Conservation (phyloP, 2,329 filamentous ascomycete genomes). For the Pezicula carpinea region DNA sequence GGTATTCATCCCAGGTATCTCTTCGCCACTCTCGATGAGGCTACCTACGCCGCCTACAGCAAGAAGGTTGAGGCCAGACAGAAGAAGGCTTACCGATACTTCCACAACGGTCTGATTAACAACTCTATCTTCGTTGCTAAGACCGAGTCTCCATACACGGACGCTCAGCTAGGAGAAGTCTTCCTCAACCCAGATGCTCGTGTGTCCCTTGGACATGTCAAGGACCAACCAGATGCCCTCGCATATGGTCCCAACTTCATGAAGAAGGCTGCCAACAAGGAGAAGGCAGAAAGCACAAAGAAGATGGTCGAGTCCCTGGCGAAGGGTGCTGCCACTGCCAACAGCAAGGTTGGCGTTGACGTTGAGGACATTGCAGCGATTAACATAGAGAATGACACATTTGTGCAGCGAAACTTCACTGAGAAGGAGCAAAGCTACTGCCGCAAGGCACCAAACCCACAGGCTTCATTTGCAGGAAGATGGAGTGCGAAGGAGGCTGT, state of each 20-base stretch:
- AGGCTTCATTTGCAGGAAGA: constrained; percentile 87
- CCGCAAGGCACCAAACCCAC: constrained; percentile 69
- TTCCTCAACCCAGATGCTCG: constrained; percentile 93
- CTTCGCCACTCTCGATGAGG: constrained; percentile 86
- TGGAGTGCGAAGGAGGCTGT: constrained; percentile 99
- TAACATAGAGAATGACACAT: constrained; percentile 91
- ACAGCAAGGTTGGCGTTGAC: constrained; percentile 86
- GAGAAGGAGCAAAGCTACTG: constrained; percentile 81
- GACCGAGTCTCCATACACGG: constrained; percentile 81
- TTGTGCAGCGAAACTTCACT: constrained; percentile 94
- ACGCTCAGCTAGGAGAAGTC: constrained; percentile 79
- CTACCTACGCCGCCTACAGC: constrained; percentile 77
- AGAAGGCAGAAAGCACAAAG: constrained; percentile 50
- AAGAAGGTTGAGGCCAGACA: constrained; percentile 86
- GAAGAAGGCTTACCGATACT: constrained; percentile 98
- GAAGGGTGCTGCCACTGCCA: constrained; percentile 52
- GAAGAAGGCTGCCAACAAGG: constrained; percentile 57
- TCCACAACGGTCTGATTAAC: constrained; percentile 97
- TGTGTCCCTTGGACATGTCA: constrained; percentile 52
- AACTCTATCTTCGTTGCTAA: constrained; percentile 98
- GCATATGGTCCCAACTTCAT: constrained; percentile 63
- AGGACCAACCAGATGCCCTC: constrained; percentile 82
- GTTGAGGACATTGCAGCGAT: constrained; percentile 84
- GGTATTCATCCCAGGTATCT: constrained; percentile 96
- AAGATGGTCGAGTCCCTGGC: constrained; percentile 76